Evolutionary conservation across 192 early-diverging fungal genomes (phyloP).

Genomic region (Coemansia sp.): DNA sequence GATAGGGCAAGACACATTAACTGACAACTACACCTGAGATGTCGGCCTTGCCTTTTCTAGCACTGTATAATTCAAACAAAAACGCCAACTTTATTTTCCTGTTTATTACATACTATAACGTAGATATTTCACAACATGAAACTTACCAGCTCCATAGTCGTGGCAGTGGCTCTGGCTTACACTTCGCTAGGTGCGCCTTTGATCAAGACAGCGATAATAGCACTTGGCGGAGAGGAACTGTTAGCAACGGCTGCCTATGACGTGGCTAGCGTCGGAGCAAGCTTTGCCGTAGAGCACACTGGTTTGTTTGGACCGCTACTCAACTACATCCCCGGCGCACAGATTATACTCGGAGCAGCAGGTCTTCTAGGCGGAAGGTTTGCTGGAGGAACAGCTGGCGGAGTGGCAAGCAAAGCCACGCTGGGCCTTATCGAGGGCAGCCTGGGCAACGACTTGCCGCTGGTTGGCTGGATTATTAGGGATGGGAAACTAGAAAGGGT

Average conservation of each 20-base stretch:
- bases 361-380: constrained; percentile 41
- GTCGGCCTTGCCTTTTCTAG: not conserved
- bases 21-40: not conserved
- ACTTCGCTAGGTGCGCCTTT: constrained; percentile 26
- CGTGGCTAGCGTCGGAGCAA: constrained; percentile 46
- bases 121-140: constrained; percentile 2
- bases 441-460: constrained; percentile 33
- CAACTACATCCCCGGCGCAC: constrained; percentile 34
- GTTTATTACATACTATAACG: not conserved
- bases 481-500: constrained; percentile 15
- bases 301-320: constrained; percentile 44
- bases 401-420: constrained; percentile 29
- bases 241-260: constrained; percentile 40
- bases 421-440: constrained; percentile 36
- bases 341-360: constrained; percentile 35
- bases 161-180: not conserved
- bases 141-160: not conserved
- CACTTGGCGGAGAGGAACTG: constrained; percentile 21
- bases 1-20: not conserved
- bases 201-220: constrained; percentile 36
- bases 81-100: not conserved
- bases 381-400: constrained; percentile 43
- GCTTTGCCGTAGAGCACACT: constrained; percentile 43
- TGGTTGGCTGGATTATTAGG: constrained; percentile 49
- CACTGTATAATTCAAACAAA: not conserved